These are phyloP conservation scores for Litsea cubeba DNA, from an alignment of 164 flowering plant genomes.

Conservation along the genomic window DNA sequence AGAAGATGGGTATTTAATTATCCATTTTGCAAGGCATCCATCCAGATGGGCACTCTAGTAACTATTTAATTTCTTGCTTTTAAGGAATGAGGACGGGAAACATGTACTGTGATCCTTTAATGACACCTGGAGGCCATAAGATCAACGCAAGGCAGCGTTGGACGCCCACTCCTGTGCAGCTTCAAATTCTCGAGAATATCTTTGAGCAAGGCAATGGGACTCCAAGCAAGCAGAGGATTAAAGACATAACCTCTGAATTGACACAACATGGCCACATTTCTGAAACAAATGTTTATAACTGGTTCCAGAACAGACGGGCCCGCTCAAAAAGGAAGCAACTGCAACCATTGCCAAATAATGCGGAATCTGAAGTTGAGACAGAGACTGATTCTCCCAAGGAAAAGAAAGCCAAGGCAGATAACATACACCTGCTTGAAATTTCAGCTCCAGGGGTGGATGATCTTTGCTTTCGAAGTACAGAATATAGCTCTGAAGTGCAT, in stretches of 20 bases:
- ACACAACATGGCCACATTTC: conserved; percentile 84
- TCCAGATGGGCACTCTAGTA: not conserved
- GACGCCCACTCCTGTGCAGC: conserved; percentile 94
- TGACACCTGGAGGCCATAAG: conserved; percentile 72
- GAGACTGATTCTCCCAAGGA: conserved; percentile 70
- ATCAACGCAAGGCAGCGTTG: conserved; percentile 88
- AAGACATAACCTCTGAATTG: conserved; percentile 59
- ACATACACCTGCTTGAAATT: conserved; percentile 28
- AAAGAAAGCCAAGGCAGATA: conserved; percentile 59
- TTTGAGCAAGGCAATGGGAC: conserved; percentile 90
- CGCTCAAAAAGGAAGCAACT: conserved; percentile 75
- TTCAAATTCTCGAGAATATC: conserved; percentile 84
- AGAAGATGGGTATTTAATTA: too few relatives aligned
- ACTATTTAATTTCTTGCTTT: not conserved
- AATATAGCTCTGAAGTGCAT: conserved; percentile 49
- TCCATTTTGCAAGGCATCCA: too few relatives aligned
- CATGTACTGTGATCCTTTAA: conserved; percentile 74
- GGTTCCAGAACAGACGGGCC: conserved; percentile 95
- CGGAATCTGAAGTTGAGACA: conserved; percentile 64
- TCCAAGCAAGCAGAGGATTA: conserved; percentile 88
- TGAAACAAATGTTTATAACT: conserved; percentile 87
- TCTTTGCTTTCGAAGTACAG: conserved; percentile 55
- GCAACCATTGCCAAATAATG: conserved; percentile 19
- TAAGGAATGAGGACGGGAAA: conserved; percentile 83
- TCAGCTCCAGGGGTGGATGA: conserved; percentile 38